Percentiles rank a stretch among this genome's conserved stretches.
Conservation (phyloP, 1,284 basidiomycete species). For the Rhodotorula sp. region DNA sequence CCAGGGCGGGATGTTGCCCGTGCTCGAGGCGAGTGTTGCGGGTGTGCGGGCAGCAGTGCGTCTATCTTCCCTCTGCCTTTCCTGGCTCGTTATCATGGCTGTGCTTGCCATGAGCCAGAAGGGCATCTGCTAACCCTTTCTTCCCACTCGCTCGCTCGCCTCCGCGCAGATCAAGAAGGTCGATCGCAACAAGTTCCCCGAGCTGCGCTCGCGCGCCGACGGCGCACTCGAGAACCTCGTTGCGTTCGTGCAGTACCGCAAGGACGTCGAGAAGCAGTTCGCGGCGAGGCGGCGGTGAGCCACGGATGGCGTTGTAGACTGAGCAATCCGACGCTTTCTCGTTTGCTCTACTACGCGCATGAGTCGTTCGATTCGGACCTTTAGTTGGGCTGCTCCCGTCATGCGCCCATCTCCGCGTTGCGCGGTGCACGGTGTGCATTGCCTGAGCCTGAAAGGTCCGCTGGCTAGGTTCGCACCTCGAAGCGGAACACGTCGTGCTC, state of each 20-base stretch:
- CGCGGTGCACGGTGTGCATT: no score
- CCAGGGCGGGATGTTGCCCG: slow-evolving; percentile 59
- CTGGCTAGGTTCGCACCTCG: neutral
- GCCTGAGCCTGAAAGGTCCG: no score
- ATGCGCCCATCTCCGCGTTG: neutral
- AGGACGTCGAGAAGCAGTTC: slow-evolving; percentile 54
- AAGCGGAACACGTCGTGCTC: slow-evolving; percentile 54
- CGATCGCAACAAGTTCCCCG: slow-evolving; percentile 55
- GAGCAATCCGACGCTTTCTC: neutral
- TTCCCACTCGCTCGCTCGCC: neutral
- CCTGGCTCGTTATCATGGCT: neutral
- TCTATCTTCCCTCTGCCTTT: slow-evolving; percentile 22
- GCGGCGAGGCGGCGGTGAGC: neutral
- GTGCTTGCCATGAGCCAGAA: no score
- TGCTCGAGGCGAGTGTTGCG: slow-evolving; percentile 60
- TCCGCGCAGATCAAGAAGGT: slow-evolving; percentile 53
- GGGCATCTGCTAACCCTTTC: neutral
- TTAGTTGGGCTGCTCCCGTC: no score
- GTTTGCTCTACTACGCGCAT: neutral
- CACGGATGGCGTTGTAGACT: neutral
- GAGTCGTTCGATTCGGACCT: neutral
- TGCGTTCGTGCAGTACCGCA: slow-evolving; percentile 85
- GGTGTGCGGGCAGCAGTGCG: slow-evolving; percentile 64
- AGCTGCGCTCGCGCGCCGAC: slow-evolving; percentile 54
- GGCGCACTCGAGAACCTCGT: slow-evolving; percentile 71